Evolutionary conservation across 2,329 filamentous ascomycete genomes (phyloP), one percentile per base, ranked within the genome.

Genomic region (Claviceps citrina): DNA sequence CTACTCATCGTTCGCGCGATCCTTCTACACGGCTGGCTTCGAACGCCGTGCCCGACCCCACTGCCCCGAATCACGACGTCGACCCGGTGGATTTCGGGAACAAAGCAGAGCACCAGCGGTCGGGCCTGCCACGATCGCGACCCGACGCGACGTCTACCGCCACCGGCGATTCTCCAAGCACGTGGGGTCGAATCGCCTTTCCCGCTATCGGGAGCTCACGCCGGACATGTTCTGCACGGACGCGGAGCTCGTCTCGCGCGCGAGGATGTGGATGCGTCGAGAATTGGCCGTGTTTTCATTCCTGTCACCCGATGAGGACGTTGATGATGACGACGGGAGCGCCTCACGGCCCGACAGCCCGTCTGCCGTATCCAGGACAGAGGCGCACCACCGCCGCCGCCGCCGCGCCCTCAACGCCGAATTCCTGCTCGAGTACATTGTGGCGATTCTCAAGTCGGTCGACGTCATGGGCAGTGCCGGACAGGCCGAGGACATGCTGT

Each of bases 251-350:
- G 70, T 85, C 15, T 81, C 80, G 0, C 78, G 83, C 27, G 86
- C 87, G 2, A 71, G 83, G 6, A 77, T 74, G 45, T 96, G 84
- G 73, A 74, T 94, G 38, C 73, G 86, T 1, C 73, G 89, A 32
- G 89, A 96, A 54, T 64, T 95, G 3, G 76, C 78, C 40, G 84
- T 93, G 15, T 94, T 95, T 50, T 69, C 72, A 13, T 91, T 87
- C 51, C 65, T 93, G 10, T 66, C 62, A 2, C 44, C 47, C 0
- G 49, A 55, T 20, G 53, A 55, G 44, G 42, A 53, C 2, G 43
- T 47, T 0, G 49, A 55, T 20, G 53, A 55, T 44, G 42, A 53
- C 37, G 37, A 42, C 1, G 49, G 53, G 12, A 51, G 54, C 44
- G 5, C 49, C 47, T 40, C 30, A 12, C 25, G 25, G 20, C 12